phyloP scores from a whole-genome alignment of 768 basidiomycete species.

The Myochromella boudieri region DNA sequence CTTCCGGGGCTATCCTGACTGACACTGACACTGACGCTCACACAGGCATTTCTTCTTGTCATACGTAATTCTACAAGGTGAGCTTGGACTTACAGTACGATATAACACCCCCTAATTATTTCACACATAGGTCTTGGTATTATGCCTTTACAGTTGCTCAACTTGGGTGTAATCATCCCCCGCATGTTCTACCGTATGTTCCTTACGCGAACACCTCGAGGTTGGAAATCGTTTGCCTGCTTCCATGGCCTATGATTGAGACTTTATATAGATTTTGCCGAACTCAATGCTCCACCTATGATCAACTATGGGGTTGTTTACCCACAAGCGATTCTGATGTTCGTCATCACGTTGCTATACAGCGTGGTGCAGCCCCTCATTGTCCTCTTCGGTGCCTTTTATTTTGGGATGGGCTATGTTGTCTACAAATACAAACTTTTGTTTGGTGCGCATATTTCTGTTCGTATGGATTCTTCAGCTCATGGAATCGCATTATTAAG shows the following conservation, averaged over 20 bases:
- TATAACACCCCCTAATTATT: neutral
- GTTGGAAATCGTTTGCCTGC: conserved; percentile 34
- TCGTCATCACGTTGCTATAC: conserved; percentile 92
- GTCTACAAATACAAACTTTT: conserved; percentile 98
- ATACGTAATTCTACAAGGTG: conserved; percentile 84
- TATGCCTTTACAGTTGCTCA: conserved; percentile 94
- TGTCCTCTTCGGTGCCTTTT: conserved; percentile 91
- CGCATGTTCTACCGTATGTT: conserved; percentile 73
- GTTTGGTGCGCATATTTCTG: conserved; percentile 62
- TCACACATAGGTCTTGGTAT: conserved; percentile 70
- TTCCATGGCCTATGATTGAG: neutral
- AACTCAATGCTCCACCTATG: conserved; percentile 96
- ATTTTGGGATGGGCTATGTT: conserved; percentile 94
- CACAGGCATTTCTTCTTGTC: conserved; percentile 78
- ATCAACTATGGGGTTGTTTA: conserved; percentile 98
- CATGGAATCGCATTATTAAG: conserved; percentile 37
- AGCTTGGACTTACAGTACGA: conserved; percentile 7
- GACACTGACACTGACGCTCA: conserved; percentile 6
- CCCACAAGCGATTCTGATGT: conserved; percentile 94
- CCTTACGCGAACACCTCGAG: conserved; percentile 87
- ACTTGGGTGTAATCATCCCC: conserved; percentile 85
- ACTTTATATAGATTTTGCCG: conserved; percentile 77
- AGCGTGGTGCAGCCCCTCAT: conserved; percentile 96
- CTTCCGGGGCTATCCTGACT: conserved; percentile 11
- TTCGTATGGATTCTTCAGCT: neutral